These are phyloP conservation scores for Musa troglodytarum DNA, from an alignment of 176 grass and related monocot genomes.

Conservation along the genomic window DNA sequence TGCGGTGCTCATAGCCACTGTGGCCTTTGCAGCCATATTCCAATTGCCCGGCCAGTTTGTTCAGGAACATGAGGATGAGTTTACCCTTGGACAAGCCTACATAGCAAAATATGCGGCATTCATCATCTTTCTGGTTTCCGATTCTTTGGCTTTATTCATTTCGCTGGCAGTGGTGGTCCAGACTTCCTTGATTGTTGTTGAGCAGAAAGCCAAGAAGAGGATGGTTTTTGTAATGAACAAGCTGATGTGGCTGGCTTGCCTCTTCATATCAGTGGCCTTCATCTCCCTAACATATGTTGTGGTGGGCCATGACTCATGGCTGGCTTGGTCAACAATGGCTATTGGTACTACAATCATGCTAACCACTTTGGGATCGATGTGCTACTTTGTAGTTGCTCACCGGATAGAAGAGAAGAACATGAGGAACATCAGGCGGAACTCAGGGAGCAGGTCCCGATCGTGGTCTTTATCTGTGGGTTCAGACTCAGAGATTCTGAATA, in stretches of 20 bases:
- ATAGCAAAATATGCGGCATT: conserved; percentile 12
- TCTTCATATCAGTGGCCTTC: conserved; percentile 11
- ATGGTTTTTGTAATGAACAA: conserved; percentile 24
- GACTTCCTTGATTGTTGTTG: conserved; percentile 19
- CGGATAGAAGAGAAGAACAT: conserved; percentile 10
- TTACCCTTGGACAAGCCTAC: conserved; percentile 6
- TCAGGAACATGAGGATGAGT: too few relatives aligned
- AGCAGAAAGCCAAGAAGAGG: conserved; percentile 17
- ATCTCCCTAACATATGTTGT: conserved; percentile 20
- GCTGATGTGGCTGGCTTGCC: conserved; percentile 15
- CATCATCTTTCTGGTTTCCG: conserved; percentile 18
- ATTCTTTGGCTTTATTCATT: conserved; percentile 18
- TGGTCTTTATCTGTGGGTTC: conserved; percentile 3
- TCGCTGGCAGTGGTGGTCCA: conserved; percentile 18
- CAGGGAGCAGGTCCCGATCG: conserved; percentile 10
- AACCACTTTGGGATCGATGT: conserved; percentile 14
- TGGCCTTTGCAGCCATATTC: conserved; percentile 21
- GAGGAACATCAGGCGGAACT: conserved; percentile 13
- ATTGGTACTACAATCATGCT: conserved; percentile 18
- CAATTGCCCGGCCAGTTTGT: conserved; percentile 7
- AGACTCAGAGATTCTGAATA: conserved; percentile 14
- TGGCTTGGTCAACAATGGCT: conserved; percentile 18
- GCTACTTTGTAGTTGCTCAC: conserved; percentile 11
- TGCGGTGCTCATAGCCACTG: conserved; percentile 15
- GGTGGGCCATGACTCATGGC: conserved; percentile 6